These are phyloP conservation scores for Wickerhamiella alocasiicola DNA, from an alignment of 805 yeast species.

Conservation along the genomic window DNA sequence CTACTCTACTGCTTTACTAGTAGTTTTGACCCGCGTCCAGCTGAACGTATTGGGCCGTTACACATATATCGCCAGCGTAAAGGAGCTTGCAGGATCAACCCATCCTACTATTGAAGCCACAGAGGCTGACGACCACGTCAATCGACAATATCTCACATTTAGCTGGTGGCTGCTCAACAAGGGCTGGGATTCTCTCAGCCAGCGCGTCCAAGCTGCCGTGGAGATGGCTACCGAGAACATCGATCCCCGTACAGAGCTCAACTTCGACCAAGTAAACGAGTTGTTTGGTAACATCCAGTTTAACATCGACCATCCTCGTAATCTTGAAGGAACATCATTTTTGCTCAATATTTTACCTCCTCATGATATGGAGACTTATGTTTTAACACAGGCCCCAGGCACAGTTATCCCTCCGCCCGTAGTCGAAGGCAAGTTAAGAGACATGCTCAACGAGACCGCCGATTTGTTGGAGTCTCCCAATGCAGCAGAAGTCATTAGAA, in stretches of 20 bases:
- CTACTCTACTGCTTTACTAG: slow-evolving; percentile 54
- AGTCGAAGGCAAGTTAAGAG: slow-evolving; percentile 22
- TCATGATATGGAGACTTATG: slow-evolving; percentile 37
- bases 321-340: slow-evolving; percentile 19
- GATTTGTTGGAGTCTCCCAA: slow-evolving; percentile 33
- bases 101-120: slow-evolving; percentile 15
- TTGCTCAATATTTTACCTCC: slow-evolving; percentile 38
- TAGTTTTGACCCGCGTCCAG: slow-evolving; percentile 74
- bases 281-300: slow-evolving; percentile 27
- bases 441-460: slow-evolving; percentile 34
- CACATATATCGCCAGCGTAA: slow-evolving; percentile 69
- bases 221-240: slow-evolving; percentile 46
- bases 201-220: slow-evolving; percentile 44
- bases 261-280: slow-evolving; percentile 44
- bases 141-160: slow-evolving; percentile 71
- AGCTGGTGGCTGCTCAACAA: slow-evolving; percentile 90
- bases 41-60: slow-evolving; percentile 78
- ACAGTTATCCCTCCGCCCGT: slow-evolving; percentile 14
- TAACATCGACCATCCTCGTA: slow-evolving; percentile 26
- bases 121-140: slow-evolving; percentile 30
- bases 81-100: slow-evolving; percentile 42
- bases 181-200: slow-evolving; percentile 58
- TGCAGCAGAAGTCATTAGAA: slow-evolving; percentile 28
- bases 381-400: slow-evolving; percentile 38
- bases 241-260: slow-evolving; percentile 61